Evolutionary conservation across 179 eudicot genomes (phyloP).

Genomic region (Nepenthes alata): DNA sequence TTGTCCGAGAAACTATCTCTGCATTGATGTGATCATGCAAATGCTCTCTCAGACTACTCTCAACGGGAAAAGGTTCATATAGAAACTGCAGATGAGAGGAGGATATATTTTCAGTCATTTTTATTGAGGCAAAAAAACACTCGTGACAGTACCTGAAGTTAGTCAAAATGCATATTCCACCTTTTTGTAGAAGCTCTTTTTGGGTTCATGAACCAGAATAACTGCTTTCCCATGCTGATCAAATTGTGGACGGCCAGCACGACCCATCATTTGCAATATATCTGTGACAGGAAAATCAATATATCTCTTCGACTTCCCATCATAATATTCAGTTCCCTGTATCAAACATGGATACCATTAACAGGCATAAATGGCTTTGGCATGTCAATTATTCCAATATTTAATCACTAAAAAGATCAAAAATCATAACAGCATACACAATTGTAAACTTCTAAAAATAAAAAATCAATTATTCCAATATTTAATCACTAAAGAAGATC

Average conservation of each 20-base stretch:
- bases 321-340: slow-evolving; percentile 95
- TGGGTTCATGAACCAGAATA: slow-evolving; percentile 96
- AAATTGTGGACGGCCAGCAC: slow-evolving; percentile 96
- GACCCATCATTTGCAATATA: slow-evolving; percentile 99
- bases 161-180: slow-evolving; percentile 17
- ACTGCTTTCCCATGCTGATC: slow-evolving; percentile 99
- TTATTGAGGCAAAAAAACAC: background rate
- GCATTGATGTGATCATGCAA: slow-evolving; percentile 95
- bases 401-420: background rate
- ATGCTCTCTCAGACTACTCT: slow-evolving; percentile 92
- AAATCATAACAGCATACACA: background rate
- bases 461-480: background rate
- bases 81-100: slow-evolving; percentile 55
- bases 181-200: slow-evolving; percentile 97
- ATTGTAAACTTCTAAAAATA: too few species aligned
- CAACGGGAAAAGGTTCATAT: slow-evolving; percentile 98
- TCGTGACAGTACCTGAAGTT: background rate
- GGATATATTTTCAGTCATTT: slow-evolving; percentile 3
- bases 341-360: slow-evolving; percentile 8
- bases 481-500: background rate
- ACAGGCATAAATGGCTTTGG: background rate
- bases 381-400: background rate
- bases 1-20: slow-evolving; percentile 91
- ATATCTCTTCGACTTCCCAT: slow-evolving; percentile 80
- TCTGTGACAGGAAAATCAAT: slow-evolving; percentile 98